Percentiles rank a stretch among this genome's conserved stretches.
phyloP scores from a whole-genome alignment of 345 rosid species.

The Heritiera littoralis region DNA sequence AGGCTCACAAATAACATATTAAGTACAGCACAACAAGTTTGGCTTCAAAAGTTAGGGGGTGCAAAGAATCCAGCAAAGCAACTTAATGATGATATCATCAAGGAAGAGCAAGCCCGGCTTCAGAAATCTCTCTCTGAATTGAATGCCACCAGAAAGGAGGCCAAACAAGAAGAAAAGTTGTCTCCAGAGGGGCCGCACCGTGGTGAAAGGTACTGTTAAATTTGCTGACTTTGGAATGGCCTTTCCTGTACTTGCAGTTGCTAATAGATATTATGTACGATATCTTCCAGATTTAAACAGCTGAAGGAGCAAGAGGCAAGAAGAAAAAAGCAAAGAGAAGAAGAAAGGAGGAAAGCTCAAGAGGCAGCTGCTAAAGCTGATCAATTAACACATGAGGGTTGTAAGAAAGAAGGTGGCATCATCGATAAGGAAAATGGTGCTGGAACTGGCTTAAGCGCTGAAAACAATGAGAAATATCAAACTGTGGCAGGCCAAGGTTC shows the following conservation, averaged over 20 bases:
- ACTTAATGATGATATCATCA: constrained; percentile 43
- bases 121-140: constrained; percentile 47
- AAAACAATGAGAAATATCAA: constrained; percentile 23
- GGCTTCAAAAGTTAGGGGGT: constrained; percentile 92
- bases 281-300: constrained; percentile 62
- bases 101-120: constrained; percentile 40
- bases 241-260: constrained; percentile 11
- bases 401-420: constrained; percentile 12
- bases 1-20: constrained; percentile 93
- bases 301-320: constrained; percentile 83
- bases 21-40: constrained; percentile 86
- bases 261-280: constrained; percentile 22
- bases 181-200: constrained; percentile 58
- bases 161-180: constrained; percentile 39
- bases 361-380: constrained; percentile 40
- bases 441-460: constrained; percentile 30
- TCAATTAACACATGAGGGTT: constrained; percentile 21
- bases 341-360: constrained; percentile 55
- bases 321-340: constrained; percentile 62
- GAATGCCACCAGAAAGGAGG: constrained; percentile 32
- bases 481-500: constrained; percentile 28
- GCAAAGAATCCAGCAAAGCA: constrained; percentile 56
- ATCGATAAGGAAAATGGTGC: constrained; percentile 34
- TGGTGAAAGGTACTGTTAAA: constrained; percentile 63
- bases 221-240: neutral